Evolutionary conservation across 371 early-diverging fungal species (phyloP).

Genomic region (Syncephalastrum sp.): DNA sequence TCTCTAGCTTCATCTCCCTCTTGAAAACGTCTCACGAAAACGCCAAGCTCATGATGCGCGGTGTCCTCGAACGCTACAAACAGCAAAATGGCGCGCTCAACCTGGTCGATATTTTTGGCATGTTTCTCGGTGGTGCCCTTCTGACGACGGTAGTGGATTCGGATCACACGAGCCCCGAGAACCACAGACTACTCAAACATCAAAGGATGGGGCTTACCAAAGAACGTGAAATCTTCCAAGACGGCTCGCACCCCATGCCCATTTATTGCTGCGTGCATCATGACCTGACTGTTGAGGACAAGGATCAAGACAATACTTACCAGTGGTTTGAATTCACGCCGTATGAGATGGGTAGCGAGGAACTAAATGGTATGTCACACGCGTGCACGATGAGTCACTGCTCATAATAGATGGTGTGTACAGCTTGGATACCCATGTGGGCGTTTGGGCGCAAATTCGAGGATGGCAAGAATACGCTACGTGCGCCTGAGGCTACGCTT

Average conservation of each 20-base stretch:
- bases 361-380: conserved; percentile 54
- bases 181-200: no score
- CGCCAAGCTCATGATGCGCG: conserved; percentile 49
- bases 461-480: conserved; percentile 53
- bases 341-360: conserved; percentile 75
- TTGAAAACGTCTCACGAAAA: conserved; percentile 35
- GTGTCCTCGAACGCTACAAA: conserved; percentile 50
- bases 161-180: no score
- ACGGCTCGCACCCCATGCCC: conserved; percentile 70
- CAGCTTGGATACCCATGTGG: conserved; percentile 76
- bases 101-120: conserved; percentile 72
- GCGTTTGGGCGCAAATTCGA: conserved; percentile 71
- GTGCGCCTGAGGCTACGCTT: conserved; percentile 62
- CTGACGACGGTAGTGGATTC: conserved; percentile 30
- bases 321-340: conserved; percentile 85
- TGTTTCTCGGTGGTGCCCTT: conserved; percentile 57
- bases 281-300: conserved; percentile 11
- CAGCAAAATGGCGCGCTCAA: conserved; percentile 49
- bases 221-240: conserved; percentile 51
- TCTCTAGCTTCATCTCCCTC: conserved; percentile 32
- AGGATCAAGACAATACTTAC: conserved; percentile 36
- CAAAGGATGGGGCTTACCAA: conserved; percentile 28
- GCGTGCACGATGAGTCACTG: neutral
- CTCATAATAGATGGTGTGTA: no score
- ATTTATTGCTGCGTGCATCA: conserved; percentile 76